phyloP scores from a whole-genome alignment of 2,329 filamentous ascomycete species.

The Pyrenophora tritici-repentis region DNA sequence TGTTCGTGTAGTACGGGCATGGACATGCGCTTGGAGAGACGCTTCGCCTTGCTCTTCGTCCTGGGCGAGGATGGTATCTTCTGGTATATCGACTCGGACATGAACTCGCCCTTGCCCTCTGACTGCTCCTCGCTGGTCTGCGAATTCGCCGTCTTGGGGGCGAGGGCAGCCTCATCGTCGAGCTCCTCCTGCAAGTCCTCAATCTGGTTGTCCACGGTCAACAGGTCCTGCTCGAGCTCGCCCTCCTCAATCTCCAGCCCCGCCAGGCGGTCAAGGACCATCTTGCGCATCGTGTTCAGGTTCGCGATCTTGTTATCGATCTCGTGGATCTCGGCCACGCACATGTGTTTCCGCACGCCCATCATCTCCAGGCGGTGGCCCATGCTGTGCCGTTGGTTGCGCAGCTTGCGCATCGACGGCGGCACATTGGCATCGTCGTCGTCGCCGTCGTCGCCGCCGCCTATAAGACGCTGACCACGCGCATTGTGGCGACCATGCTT shows the following conservation, averaged over 20 bases:
- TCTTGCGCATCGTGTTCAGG: conserved; percentile 87
- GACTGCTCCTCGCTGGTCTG: conserved; percentile 58
- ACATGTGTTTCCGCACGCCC: conserved; percentile 94
- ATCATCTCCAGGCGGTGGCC: conserved; percentile 90
- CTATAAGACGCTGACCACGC: conserved; percentile 75
- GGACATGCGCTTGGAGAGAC: conserved; percentile 71
- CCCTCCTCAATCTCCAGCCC: conserved; percentile 88
- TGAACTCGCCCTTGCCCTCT: conserved; percentile 68
- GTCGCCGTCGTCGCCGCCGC: conserved; percentile 60
- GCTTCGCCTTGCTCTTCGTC: conserved; percentile 58
- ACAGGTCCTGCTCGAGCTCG: conserved; percentile 81
- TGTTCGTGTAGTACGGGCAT: conserved; percentile 97
- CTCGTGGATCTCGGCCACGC: conserved; percentile 90
- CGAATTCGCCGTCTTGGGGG: conserved; percentile 47
- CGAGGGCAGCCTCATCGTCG: conserved; percentile 55
- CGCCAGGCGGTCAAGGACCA: conserved; percentile 85
- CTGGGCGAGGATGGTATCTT: conserved; percentile 69
- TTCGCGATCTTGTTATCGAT: conserved; percentile 98
- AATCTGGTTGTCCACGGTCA: conserved; percentile 64
- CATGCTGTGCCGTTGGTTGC: conserved; percentile 78
- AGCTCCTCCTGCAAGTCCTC: conserved; percentile 67
- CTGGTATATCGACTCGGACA: conserved; percentile 97
- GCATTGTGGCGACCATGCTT: conserved; percentile 69
- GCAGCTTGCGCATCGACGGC: conserved; percentile 72
- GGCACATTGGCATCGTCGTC: conserved; percentile 60